phyloP scores from a whole-genome alignment of 805 yeast species.

The Limtongozyma cylindracea region DNA sequence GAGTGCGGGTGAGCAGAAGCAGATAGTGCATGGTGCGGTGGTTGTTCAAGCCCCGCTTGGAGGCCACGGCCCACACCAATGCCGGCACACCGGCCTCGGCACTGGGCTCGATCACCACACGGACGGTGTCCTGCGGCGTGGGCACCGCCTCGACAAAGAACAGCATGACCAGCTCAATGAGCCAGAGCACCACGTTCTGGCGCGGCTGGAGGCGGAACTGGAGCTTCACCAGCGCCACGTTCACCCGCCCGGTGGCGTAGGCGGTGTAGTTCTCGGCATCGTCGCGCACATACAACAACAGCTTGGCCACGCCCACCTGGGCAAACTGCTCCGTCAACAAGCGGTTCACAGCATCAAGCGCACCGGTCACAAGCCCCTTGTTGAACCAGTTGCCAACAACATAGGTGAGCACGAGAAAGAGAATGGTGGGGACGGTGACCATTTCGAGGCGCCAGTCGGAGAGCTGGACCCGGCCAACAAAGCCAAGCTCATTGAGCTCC shows the following conservation, averaged over 20 bases:
- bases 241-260: slow-evolving; percentile 77
- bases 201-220: slow-evolving; percentile 49
- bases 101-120: slow-evolving; percentile 31
- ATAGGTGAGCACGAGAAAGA: slow-evolving; percentile 24
- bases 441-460: slow-evolving; percentile 67
- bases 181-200: slow-evolving; percentile 48
- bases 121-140: slow-evolving; percentile 33
- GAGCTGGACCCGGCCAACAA: slow-evolving; percentile 26
- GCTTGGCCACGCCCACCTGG: slow-evolving; percentile 39
- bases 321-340: slow-evolving; percentile 43
- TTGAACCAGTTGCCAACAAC: slow-evolving; percentile 36
- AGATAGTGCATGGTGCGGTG: slow-evolving; percentile 57
- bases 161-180: slow-evolving; percentile 35
- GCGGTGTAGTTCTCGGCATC: slow-evolving; percentile 34
- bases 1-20: slow-evolving; percentile 62
- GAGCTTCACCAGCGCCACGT: slow-evolving; percentile 36
- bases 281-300: slow-evolving; percentile 28
- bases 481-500: slow-evolving; percentile 30
- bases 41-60: slow-evolving; percentile 61
- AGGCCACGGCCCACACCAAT: slow-evolving; percentile 67
- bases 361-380: slow-evolving; percentile 21
- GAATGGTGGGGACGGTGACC: slow-evolving; percentile 19
- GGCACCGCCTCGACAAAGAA: slow-evolving; percentile 25
- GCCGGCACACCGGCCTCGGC: slow-evolving; percentile 32
- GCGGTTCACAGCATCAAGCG: slow-evolving; percentile 22